These are phyloP conservation scores for Penicillium malachiteum DNA, from an alignment of 495 filamentous ascomycete species.

Conservation along the genomic window DNA sequence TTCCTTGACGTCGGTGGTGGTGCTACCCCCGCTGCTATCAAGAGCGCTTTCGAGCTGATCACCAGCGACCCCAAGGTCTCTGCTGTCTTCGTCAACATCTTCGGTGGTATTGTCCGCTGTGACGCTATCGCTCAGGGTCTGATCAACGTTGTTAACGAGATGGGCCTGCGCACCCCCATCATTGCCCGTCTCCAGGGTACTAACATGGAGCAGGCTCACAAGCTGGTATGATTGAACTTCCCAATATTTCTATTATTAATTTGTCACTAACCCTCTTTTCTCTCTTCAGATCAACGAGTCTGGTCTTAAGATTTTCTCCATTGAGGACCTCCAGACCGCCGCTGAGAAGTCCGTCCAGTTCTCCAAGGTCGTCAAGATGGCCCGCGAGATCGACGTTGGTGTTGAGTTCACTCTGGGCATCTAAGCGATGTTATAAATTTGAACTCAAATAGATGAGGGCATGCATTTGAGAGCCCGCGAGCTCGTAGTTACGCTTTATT, in stretches of 20 bases:
- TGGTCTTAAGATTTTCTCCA: constrained; percentile 98
- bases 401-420: constrained; percentile 97
- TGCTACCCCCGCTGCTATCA: constrained; percentile 94
- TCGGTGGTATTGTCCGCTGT: constrained; percentile 97
- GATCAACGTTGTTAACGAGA: constrained; percentile 87
- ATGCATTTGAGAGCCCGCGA: constrained; percentile 19
- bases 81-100: constrained; percentile 99
- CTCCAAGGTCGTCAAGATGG: constrained; percentile 98
- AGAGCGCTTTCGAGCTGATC: constrained; percentile 96
- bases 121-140: constrained; percentile 97
- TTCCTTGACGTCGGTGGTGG: constrained; percentile 98
- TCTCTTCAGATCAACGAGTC: constrained; percentile 79
- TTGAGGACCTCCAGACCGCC: constrained; percentile 95
- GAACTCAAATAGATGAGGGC: constrained; percentile 11
- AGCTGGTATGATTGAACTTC: constrained; percentile 57
- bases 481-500: constrained; percentile 6
- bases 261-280: background rate
- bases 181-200: constrained; percentile 96
- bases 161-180: constrained; percentile 94
- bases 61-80: constrained; percentile 98
- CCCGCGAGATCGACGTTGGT: constrained; percentile 95
- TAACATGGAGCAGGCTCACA: constrained; percentile 94
- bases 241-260: background rate
- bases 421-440: constrained; percentile 41
- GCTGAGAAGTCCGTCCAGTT: constrained; percentile 99